Percentiles rank a stretch among this genome's conserved stretches.
Conservation (phyloP, 305 asterid genomes). For the Fraxinus angustifolia region DNA sequence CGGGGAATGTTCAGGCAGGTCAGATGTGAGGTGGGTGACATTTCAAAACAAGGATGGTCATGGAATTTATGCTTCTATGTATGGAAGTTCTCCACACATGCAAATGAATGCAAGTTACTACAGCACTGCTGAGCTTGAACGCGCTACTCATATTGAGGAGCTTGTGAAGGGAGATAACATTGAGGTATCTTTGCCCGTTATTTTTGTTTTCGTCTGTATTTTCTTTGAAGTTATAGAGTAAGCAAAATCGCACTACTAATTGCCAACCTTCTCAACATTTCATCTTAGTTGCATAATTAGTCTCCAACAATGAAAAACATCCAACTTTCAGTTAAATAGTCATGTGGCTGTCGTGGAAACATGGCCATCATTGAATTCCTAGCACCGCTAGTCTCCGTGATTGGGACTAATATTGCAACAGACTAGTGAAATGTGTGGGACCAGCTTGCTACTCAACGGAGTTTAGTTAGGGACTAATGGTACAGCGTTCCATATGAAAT, state of each 20-base stretch:
- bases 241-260: neutral
- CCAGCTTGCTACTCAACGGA: neutral
- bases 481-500: neutral
- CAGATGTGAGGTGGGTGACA: conserved; percentile 93
- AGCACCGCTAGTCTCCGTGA: neutral
- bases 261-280: neutral
- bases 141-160: conserved; percentile 65
- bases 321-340: neutral
- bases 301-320: neutral
- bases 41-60: conserved; percentile 60
- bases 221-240: neutral
- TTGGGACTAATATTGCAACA: neutral
- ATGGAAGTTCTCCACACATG: conserved; percentile 77
- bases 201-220: neutral
- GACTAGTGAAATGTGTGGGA: neutral
- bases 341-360: neutral
- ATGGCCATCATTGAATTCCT: neutral
- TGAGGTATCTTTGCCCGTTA: conserved; percentile 48
- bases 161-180: conserved; percentile 68
- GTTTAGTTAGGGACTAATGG: conserved; percentile 5
- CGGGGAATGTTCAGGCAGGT: conserved; percentile 72
- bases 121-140: conserved; percentile 84
- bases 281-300: neutral
- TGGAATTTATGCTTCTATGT: conserved; percentile 73
- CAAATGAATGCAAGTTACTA: conserved; percentile 91